Conservation (phyloP, 2,329 filamentous ascomycete species). For the Cercospora zeae-maydis region DNA sequence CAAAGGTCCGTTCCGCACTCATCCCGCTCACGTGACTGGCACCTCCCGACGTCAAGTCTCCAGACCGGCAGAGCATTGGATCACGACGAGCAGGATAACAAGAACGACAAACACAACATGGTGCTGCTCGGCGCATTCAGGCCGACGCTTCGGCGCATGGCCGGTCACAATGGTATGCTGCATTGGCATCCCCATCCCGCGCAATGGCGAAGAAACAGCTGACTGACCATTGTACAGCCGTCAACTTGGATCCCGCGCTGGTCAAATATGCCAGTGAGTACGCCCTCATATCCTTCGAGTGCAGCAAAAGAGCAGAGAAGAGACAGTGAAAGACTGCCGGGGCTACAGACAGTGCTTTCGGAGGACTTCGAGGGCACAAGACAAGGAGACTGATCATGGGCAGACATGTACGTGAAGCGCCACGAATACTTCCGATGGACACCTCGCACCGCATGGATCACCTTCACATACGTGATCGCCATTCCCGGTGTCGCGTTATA, state of each 20-base stretch:
- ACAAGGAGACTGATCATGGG: slow-evolving; percentile 16
- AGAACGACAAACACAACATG: slow-evolving; percentile 11
- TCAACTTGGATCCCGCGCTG: slow-evolving; percentile 55
- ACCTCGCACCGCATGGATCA: slow-evolving; percentile 72
- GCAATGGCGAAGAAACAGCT: slow-evolving; percentile 15
- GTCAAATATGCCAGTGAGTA: slow-evolving; percentile 53
- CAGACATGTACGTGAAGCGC: slow-evolving; percentile 79
- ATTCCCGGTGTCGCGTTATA: slow-evolving; percentile 70
- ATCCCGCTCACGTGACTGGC: not conserved
- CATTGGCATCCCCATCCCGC: not conserved
- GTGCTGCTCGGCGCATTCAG: slow-evolving; percentile 11
- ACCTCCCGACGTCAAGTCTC: not conserved
- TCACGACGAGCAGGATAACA: not conserved
- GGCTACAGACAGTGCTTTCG: not conserved
- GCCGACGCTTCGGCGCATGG: slow-evolving; percentile 31
- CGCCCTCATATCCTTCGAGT: slow-evolving; percentile 27
- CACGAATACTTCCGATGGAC: slow-evolving; percentile 97
- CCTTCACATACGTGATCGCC: slow-evolving; percentile 69
- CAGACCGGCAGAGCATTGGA: not conserved
- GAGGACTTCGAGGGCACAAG: not conserved
- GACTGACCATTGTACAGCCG: slow-evolving; percentile 36
- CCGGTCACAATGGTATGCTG: slow-evolving; percentile 38
- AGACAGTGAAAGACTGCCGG: not conserved
- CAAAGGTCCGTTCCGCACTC: not conserved
- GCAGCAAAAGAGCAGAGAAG: too few relatives aligned